Conservation (phyloP, 2,329 filamentous ascomycete genomes). For the Sclerotinia borealis region DNA sequence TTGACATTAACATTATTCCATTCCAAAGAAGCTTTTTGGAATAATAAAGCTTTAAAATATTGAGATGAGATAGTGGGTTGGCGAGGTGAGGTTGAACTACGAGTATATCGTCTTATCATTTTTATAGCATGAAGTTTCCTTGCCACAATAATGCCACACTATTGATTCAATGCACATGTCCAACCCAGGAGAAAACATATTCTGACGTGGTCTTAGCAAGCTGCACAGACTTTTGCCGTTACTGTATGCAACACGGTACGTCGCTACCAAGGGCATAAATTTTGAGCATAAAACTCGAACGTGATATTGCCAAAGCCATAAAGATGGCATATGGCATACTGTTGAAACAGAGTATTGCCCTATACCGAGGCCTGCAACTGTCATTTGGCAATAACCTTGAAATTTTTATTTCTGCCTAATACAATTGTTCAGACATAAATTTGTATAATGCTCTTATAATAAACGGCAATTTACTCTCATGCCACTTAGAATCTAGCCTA, state of each 20-base stretch:
- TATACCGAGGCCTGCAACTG: no score
- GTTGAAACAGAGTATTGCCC: neutral
- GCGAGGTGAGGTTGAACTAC: neutral
- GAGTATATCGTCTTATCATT: neutral
- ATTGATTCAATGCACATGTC: neutral
- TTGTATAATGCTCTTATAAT: no score
- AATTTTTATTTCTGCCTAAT: no score
- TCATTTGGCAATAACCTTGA: no score
- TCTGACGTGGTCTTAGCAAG: neutral
- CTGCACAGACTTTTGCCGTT: neutral
- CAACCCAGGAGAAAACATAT: neutral
- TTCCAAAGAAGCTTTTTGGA: neutral
- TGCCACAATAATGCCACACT: neutral
- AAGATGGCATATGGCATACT: neutral
- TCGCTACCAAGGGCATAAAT: neutral
- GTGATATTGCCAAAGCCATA: neutral
- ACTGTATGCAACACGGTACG: neutral
- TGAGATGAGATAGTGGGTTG: neutral
- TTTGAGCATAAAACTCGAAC: neutral
- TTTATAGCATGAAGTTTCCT: neutral
- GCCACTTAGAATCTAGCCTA: no score
- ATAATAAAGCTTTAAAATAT: neutral
- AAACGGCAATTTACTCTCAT: no score
- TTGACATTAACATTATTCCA: neutral
- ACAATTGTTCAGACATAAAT: no score